Evolutionary conservation across 2,329 filamentous ascomycete species (phyloP).

Genomic region (Cordyceps cicadae): DNA sequence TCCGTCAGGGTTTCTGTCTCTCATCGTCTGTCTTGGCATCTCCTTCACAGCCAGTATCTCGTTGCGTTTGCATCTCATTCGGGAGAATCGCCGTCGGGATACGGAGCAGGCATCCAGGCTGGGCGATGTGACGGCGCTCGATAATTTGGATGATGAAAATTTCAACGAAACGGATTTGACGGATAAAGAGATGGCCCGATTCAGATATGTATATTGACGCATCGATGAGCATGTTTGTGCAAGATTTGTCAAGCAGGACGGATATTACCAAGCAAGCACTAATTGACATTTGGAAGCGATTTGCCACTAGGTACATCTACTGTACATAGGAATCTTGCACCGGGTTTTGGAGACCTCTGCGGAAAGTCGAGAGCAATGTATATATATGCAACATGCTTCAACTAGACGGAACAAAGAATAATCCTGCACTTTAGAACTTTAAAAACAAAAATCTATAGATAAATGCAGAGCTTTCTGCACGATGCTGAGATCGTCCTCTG

Average conservation of each 20-base stretch:
- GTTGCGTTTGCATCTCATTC: conserved; percentile 40
- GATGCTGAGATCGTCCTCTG: background rate
- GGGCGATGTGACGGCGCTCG: background rate
- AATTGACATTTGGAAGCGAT: background rate
- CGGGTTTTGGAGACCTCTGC: too few species aligned
- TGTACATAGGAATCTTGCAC: too few species aligned
- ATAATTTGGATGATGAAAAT: background rate
- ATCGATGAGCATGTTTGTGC: background rate
- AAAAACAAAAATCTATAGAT: background rate
- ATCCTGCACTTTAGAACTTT: too few species aligned
- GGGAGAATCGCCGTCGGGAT: conserved; percentile 47
- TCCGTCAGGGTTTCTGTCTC: conserved; percentile 39
- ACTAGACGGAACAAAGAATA: too few species aligned
- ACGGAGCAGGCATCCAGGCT: background rate
- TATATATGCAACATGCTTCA: too few species aligned
- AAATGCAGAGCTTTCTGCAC: background rate
- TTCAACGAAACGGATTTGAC: conserved; percentile 34
- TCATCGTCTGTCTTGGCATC: conserved; percentile 51
- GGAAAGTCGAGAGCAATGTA: too few species aligned
- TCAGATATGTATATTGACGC: conserved; percentile 35
- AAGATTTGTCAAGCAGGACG: too few species aligned
- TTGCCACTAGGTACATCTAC: background rate
- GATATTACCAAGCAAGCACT: background rate
- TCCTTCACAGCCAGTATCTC: conserved; percentile 34
- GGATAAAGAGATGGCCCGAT: conserved; percentile 44